A percentile compares a stretch with the other conserved stretches of the same genome.
phyloP scores from a whole-genome alignment of 192 early-diverging fungal species.

The Mortierella claussenii region DNA sequence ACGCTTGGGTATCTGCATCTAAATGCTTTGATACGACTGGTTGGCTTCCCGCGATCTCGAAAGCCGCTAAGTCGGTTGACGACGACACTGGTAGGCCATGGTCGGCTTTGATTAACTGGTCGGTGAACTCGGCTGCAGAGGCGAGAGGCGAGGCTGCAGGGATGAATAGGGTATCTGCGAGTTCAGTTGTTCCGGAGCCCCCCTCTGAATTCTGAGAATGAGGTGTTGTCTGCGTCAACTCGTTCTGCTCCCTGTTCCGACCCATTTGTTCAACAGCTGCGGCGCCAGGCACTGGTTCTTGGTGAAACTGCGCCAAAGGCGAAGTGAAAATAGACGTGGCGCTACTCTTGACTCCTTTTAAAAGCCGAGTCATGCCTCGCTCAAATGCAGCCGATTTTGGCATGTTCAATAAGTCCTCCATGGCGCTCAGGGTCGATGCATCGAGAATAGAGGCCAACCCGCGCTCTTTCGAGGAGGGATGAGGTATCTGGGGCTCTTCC shows the following conservation, averaged over 20 bases:
- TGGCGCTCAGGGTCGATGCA: slow-evolving; percentile 32
- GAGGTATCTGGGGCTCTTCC: not conserved
- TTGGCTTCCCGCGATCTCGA: no score
- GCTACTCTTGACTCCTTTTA: slow-evolving; percentile 42
- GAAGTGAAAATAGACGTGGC: slow-evolving; percentile 40
- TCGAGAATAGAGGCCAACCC: slow-evolving; percentile 30
- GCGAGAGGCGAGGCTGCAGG: no score
- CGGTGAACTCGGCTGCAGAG: no score
- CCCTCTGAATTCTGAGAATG: not conserved
- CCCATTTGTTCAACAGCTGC: no score
- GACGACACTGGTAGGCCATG: no score
- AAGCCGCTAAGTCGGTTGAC: no score
- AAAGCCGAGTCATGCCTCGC: slow-evolving; percentile 39
- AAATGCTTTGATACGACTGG: no score
- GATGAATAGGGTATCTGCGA: no score
- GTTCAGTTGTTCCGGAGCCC: no score
- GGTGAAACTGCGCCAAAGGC: slow-evolving; percentile 7
- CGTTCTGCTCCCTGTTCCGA: not conserved
- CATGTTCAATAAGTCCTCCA: slow-evolving; percentile 46
- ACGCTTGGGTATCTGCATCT: no score
- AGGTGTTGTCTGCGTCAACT: not conserved
- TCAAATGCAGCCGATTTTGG: slow-evolving; percentile 50
- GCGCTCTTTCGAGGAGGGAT: slow-evolving; percentile 18
- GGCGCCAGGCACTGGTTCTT: not conserved
- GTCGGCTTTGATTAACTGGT: no score